These are phyloP conservation scores for Bipolaris victoriae DNA, from an alignment of 2,329 filamentous ascomycete species.

Conservation along the genomic window DNA sequence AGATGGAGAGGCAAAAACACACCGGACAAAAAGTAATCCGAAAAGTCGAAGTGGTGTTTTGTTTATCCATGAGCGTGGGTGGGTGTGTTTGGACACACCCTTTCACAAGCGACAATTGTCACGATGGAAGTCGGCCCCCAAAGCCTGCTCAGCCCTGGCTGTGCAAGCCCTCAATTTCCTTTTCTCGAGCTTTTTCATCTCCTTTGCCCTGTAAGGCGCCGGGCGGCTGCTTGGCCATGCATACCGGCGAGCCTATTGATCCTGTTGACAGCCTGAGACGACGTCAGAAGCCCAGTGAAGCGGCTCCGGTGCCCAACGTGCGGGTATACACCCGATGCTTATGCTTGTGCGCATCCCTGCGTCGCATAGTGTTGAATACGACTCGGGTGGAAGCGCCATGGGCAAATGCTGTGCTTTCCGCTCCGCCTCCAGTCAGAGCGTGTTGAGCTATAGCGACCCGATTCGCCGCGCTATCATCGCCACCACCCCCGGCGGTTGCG, in stretches of 20 bases:
- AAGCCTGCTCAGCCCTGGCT: not conserved
- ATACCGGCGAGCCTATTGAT: not conserved
- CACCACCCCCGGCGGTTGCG: not conserved
- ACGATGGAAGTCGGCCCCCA: not conserved
- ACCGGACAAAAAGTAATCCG: not conserved
- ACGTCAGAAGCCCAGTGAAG: not conserved
- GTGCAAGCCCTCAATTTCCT: not conserved
- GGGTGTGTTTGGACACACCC: not conserved
- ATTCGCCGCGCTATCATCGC: slow-evolving; percentile 2
- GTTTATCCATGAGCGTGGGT: not conserved
- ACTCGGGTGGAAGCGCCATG: slow-evolving; percentile 4
- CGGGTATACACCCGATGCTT: not conserved
- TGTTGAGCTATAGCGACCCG: not conserved
- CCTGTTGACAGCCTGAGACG: not conserved
- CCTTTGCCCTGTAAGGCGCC: not conserved
- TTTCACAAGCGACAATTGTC: not conserved
- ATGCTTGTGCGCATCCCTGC: not conserved
- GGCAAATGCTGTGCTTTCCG: slow-evolving; percentile 5
- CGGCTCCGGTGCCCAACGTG: slow-evolving; percentile 4
- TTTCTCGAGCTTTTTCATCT: not conserved
- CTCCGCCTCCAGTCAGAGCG: slow-evolving; percentile 5
- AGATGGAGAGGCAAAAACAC: not conserved
- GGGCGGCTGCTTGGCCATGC: not conserved
- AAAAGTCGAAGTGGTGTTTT: not conserved
- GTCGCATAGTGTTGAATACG: not conserved